A percentile compares a stretch with the other conserved stretches of the same genome.
phyloP scores from a whole-genome alignment of 2,329 filamentous ascomycete genomes.

The Aspergillus ochraceoroseus region DNA sequence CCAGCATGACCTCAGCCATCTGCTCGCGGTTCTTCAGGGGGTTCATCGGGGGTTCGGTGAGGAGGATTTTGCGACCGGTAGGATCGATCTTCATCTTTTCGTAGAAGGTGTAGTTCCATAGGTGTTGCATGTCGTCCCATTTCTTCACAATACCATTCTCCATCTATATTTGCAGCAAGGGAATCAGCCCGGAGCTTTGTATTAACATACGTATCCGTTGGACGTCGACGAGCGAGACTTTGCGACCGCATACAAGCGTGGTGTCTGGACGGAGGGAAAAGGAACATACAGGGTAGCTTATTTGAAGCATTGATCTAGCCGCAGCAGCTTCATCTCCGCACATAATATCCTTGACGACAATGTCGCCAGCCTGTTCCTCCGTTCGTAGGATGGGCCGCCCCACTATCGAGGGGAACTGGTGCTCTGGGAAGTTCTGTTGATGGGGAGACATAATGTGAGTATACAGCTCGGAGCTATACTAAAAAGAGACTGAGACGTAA shows the following conservation, averaged over 20 bases:
- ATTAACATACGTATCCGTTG: conserved; percentile 21
- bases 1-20: conserved; percentile 99
- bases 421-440: conserved; percentile 89
- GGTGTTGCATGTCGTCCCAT: conserved; percentile 99
- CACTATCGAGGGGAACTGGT: conserved; percentile 97
- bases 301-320: conserved; percentile 93
- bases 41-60: conserved; percentile 97
- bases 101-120: conserved; percentile 98
- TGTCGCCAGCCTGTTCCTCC: conserved; percentile 74
- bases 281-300: conserved; percentile 76
- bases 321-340: conserved; percentile 97
- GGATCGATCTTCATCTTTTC: conserved; percentile 96
- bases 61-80: conserved; percentile 87
- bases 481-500: conserved; percentile 20
- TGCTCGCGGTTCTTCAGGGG: conserved; percentile 93
- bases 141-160: conserved; percentile 99
- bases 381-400: conserved; percentile 95
- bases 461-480: not conserved
- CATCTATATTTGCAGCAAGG: conserved; percentile 57
- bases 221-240: conserved; percentile 8
- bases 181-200: conserved; percentile 10
- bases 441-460: conserved; percentile 10
- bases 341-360: conserved; percentile 95
- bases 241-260: conserved; percentile 1
- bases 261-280: conserved; percentile 4